A percentile compares a stretch with the other conserved stretches of the same genome.
phyloP scores from a whole-genome alignment of 805 yeast genomes.

The Yarrowia porcina region DNA sequence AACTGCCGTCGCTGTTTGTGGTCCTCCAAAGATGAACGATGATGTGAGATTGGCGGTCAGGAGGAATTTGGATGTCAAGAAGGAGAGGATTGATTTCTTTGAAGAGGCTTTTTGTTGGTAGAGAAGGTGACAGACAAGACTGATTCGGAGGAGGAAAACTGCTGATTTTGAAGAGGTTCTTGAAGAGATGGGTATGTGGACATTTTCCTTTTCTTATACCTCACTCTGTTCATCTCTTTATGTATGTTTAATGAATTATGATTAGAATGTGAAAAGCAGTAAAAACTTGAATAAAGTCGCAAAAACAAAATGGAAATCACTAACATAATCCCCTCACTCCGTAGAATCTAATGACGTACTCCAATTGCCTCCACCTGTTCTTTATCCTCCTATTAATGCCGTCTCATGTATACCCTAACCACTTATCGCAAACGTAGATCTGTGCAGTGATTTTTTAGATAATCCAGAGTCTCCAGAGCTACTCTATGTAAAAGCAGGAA shows the following conservation, averaged over 20 bases:
- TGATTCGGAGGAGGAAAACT: too few species aligned
- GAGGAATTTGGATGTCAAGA: constrained; percentile 41
- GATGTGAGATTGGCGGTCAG: constrained; percentile 50
- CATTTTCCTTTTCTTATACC: too few species aligned
- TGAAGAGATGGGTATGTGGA: too few species aligned
- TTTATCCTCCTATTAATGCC: neutral
- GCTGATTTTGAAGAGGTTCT: too few species aligned
- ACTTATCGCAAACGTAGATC: too few species aligned
- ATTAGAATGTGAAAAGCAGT: neutral
- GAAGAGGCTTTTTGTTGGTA: constrained; percentile 74
- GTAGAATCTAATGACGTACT: neutral
- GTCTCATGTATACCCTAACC: too few species aligned
- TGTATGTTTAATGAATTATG: neutral
- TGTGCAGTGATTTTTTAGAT: too few species aligned
- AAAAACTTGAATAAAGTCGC: neutral
- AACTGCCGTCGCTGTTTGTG: constrained; percentile 16
- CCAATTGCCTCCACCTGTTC: neutral
- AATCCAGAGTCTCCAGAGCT: too few species aligned
- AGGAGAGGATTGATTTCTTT: constrained; percentile 55
- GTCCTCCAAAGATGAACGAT: constrained; percentile 50
- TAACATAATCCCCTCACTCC: neutral
- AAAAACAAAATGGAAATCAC: neutral
- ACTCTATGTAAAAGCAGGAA: too few species aligned
- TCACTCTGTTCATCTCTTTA: too few species aligned
- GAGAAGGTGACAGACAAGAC: too few species aligned